Percentiles rank a stretch among this genome's conserved stretches.
These are phyloP conservation scores for Berkeleyomyces rouxiae DNA, from an alignment of 2,329 filamentous ascomycete genomes.

Conservation along the genomic window DNA sequence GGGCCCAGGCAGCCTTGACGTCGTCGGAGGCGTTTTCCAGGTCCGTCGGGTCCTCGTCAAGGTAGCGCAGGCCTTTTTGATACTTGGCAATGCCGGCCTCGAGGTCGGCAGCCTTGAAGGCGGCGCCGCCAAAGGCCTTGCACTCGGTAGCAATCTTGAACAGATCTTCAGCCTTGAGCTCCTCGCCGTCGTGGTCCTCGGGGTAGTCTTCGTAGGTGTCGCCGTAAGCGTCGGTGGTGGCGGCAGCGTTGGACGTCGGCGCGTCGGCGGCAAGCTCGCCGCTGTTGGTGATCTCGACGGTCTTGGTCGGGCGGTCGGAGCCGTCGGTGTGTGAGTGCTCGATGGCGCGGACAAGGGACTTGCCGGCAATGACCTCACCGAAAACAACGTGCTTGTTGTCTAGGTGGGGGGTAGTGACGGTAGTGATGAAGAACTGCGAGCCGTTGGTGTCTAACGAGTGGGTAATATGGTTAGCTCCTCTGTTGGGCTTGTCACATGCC, in stretches of 20 bases:
- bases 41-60: slow-evolving; percentile 62
- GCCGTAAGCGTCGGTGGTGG: slow-evolving; percentile 61
- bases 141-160: slow-evolving; percentile 67
- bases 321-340: slow-evolving; percentile 64
- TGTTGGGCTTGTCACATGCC: not conserved
- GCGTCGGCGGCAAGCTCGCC: slow-evolving; percentile 65
- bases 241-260: slow-evolving; percentile 48
- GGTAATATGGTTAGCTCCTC: slow-evolving; percentile 11
- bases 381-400: slow-evolving; percentile 97
- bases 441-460: slow-evolving; percentile 61
- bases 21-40: slow-evolving; percentile 54
- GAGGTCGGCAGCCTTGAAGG: slow-evolving; percentile 67
- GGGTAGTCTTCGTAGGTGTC: slow-evolving; percentile 94
- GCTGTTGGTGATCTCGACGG: slow-evolving; percentile 64
- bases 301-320: slow-evolving; percentile 60
- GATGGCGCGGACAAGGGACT: slow-evolving; percentile 76
- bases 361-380: slow-evolving; percentile 82
- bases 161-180: slow-evolving; percentile 39
- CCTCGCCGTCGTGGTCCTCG: slow-evolving; percentile 51
- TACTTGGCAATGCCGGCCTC: slow-evolving; percentile 72
- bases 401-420: slow-evolving; percentile 82
- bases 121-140: slow-evolving; percentile 83
- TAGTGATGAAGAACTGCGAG: slow-evolving; percentile 96
- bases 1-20: slow-evolving; percentile 47
- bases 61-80: slow-evolving; percentile 77